Conservation (phyloP, 2,329 filamentous ascomycete genomes). For the Nigrospora sphaerica region DNA sequence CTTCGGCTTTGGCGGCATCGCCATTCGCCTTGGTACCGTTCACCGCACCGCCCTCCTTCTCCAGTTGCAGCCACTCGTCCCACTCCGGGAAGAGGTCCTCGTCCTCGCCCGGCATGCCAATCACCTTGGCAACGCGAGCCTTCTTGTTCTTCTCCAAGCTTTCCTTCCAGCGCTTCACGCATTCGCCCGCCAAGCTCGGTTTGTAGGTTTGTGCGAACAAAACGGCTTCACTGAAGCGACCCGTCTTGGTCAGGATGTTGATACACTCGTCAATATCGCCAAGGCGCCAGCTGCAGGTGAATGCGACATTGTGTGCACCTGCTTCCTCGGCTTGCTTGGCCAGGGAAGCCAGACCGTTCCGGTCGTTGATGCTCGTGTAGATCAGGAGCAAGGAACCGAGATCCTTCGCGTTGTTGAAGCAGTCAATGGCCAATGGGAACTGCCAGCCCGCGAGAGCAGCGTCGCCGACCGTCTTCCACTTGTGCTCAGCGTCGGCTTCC, state of each 20-base stretch:
- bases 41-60: slow-evolving; percentile 57
- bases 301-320: slow-evolving; percentile 86
- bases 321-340: slow-evolving; percentile 68
- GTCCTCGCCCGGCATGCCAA: slow-evolving; percentile 76
- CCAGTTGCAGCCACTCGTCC: slow-evolving; percentile 81
- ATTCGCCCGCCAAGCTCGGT: slow-evolving; percentile 62
- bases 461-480: slow-evolving; percentile 97
- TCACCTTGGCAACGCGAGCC: slow-evolving; percentile 71
- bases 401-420: slow-evolving; percentile 86
- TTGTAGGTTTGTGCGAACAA: slow-evolving; percentile 95
- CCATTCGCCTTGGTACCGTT: slow-evolving; percentile 18
- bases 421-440: slow-evolving; percentile 80
- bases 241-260: slow-evolving; percentile 70
- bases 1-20: slow-evolving; percentile 9
- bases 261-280: slow-evolving; percentile 78
- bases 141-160: slow-evolving; percentile 79
- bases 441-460: slow-evolving; percentile 84
- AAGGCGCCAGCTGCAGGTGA: slow-evolving; percentile 82
- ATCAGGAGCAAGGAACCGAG: slow-evolving; percentile 82
- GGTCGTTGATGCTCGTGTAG: slow-evolving; percentile 78
- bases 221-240: slow-evolving; percentile 75
- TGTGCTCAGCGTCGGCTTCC: slow-evolving; percentile 83
- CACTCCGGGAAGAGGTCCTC: slow-evolving; percentile 93
- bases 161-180: slow-evolving; percentile 76
- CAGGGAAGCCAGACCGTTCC: slow-evolving; percentile 64